Percentiles rank a stretch among this genome's conserved stretches.
Conservation (phyloP, 352 stramenopile species). For the Pythium myriotylum region DNA sequence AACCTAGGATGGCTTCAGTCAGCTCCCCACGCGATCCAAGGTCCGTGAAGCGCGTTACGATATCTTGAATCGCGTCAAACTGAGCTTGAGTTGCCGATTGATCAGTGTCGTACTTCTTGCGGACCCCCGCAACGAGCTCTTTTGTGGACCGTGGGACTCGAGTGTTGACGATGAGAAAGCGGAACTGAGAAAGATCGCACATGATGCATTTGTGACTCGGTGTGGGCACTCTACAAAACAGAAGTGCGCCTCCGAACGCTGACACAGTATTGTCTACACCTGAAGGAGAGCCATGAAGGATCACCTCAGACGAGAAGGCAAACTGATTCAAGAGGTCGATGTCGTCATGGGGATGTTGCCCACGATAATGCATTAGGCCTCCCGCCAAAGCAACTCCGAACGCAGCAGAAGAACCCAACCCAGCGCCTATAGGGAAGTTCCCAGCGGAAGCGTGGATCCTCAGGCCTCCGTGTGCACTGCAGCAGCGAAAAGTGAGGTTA, state of each 20-base stretch:
- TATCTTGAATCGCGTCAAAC: conserved; percentile 82
- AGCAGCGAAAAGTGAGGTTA: neutral
- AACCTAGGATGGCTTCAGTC: conserved; percentile 43
- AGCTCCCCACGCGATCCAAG: conserved; percentile 41
- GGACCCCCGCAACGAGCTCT: conserved; percentile 80
- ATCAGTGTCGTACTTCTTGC: conserved; percentile 60
- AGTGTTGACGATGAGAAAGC: conserved; percentile 92
- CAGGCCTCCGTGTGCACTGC: conserved; percentile 23
- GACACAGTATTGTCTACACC: conserved; percentile 93
- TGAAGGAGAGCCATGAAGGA: conserved; percentile 90
- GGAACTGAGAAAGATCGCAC: conserved; percentile 65
- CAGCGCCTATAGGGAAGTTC: conserved; percentile 82
- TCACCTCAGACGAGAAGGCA: conserved; percentile 86
- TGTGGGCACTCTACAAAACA: conserved; percentile 65
- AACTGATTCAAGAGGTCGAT: conserved; percentile 80
- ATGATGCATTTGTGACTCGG: conserved; percentile 49
- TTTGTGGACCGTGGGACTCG: conserved; percentile 89
- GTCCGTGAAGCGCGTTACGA: conserved; percentile 67
- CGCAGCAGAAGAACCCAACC: conserved; percentile 91
- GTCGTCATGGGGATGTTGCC: conserved; percentile 7
- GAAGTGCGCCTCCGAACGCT: conserved; percentile 83
- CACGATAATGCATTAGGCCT: conserved; percentile 43
- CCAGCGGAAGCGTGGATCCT: conserved; percentile 52
- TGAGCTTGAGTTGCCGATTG: conserved; percentile 39
- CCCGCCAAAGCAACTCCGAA: conserved; percentile 87